Base-by-base conservation (phyloP, 2,329 filamentous ascomycete species). In the Neofusicoccum sp. region DNA sequence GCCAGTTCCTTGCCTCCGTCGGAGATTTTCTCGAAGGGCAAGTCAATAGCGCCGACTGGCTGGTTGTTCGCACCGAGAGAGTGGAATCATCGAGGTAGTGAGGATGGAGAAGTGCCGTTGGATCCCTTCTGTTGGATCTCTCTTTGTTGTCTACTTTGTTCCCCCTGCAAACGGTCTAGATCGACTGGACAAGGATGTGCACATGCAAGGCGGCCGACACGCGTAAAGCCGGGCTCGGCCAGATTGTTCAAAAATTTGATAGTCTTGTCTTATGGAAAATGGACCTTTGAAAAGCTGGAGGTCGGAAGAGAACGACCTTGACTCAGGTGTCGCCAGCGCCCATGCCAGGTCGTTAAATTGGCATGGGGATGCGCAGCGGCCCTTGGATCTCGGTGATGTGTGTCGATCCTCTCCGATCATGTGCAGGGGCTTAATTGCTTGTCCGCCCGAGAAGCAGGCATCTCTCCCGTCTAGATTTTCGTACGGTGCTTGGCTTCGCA, bases 391-490 rank as follows among this genome's bases (percentile, higher is more conserved):
- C 28, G 31, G 47, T 43, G 40, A 43, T 43, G 40, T 24, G 40
- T 48, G 28, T 38, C 36, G 38, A 56, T 56, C 51, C 51, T 45
- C 14, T 56, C 51, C n/a, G 51, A 56, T 56, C 51, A 56, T 20
- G 36, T n/a, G 43, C 51, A 56, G 38, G 51, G 51, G 51, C 33
- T 34, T 12, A 6, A 34, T 12, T 20, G 20, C 20, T 20, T 20
- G 20, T 20, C 20, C 20, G 20, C 20, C 20, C 20, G 20, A 20
- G 20, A 20, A 20, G 20, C 20, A 20, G 20, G 20, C 20, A 20
- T 20, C 20, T 20, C 20, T 20, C 20, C 20, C 20, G 20, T 20
- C 20, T 2, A 20, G 20, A 2, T 20, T 20, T 20, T 20, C 20
- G 20, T 20, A 20, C 20, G 20, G 20, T 20, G 20, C 20, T 20